Percentiles rank a stretch among this genome's conserved stretches.
Conservation (phyloP, 2,329 filamentous ascomycete genomes). For the Claviceps quebecensis region DNA sequence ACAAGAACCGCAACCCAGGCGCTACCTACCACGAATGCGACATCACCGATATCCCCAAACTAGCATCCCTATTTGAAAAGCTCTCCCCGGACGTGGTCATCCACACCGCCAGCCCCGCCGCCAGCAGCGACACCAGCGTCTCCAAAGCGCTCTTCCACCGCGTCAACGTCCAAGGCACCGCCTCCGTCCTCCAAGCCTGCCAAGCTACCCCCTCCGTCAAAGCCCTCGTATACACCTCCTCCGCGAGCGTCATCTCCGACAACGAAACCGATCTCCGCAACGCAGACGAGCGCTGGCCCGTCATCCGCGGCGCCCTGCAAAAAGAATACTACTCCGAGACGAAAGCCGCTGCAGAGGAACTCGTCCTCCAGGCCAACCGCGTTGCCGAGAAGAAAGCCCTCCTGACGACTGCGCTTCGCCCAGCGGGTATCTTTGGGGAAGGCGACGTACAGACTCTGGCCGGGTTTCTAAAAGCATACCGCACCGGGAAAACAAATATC, state of each 20-base stretch:
- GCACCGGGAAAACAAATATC: slow-evolving; percentile 54
- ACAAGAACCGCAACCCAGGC: slow-evolving; percentile 48
- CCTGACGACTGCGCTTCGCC: slow-evolving; percentile 68
- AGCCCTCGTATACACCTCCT: slow-evolving; percentile 82
- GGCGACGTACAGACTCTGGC: slow-evolving; percentile 67
- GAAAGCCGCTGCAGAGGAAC: slow-evolving; percentile 61
- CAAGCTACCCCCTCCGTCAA: slow-evolving; percentile 43
- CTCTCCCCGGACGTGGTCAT: slow-evolving; percentile 71
- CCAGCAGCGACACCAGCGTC: slow-evolving; percentile 36
- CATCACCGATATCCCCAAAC: slow-evolving; percentile 52
- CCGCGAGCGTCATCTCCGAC: slow-evolving; percentile 75
- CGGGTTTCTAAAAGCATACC: slow-evolving; percentile 59
- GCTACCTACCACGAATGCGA: slow-evolving; percentile 60
- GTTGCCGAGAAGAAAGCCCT: slow-evolving; percentile 31
- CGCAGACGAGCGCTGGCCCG: slow-evolving; percentile 70
- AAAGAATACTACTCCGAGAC: slow-evolving; percentile 80
- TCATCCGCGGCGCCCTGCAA: slow-evolving; percentile 56
- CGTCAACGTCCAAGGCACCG: slow-evolving; percentile 82
- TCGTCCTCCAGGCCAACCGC: slow-evolving; percentile 66
- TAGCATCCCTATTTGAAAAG: slow-evolving; percentile 49
- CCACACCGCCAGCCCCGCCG: slow-evolving; percentile 69
- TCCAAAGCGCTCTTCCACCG: slow-evolving; percentile 53
- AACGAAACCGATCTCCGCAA: slow-evolving; percentile 67
- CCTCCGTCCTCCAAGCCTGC: slow-evolving; percentile 61
- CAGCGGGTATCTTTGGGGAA: slow-evolving; percentile 82